Percentiles rank a stretch among this genome's conserved stretches.
Evolutionary conservation across 73 alveolate genomes (phyloP).

Genomic region (Symbiodinium pilosum): DNA sequence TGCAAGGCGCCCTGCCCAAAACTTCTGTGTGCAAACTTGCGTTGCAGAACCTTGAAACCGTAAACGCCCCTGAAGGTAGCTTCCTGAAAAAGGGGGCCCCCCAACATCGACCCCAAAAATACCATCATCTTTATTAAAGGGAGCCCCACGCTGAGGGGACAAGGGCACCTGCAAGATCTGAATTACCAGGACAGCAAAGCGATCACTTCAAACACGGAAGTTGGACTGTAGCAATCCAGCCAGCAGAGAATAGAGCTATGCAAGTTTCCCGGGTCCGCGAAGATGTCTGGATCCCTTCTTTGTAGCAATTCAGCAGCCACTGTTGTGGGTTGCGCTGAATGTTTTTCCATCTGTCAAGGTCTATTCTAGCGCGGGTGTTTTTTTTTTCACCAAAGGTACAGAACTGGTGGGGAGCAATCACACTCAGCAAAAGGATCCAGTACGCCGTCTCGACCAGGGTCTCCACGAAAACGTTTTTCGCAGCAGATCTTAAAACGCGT

Average conservation of each 20-base stretch:
- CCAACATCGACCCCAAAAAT: no score
- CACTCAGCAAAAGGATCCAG: not conserved
- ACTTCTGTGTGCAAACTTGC: no score
- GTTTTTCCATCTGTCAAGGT: not conserved
- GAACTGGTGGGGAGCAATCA: no score
- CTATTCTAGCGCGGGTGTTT: not conserved
- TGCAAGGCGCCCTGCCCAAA: no score
- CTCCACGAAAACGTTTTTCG: not conserved
- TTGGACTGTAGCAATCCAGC: slow-evolving; percentile 6
- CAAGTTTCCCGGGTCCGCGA: not conserved
- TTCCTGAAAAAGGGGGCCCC: no score
- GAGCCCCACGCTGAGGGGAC: no score
- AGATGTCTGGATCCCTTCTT: not conserved
- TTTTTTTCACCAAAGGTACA: no score
- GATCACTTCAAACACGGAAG: not conserved
- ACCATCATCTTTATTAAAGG: no score
- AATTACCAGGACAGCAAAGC: not conserved
- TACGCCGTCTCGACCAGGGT: not conserved
- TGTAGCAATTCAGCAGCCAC: not conserved
- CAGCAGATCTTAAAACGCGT: not conserved
- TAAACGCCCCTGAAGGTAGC: no score
- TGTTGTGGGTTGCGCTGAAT: not conserved
- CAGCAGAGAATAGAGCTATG: not conserved
- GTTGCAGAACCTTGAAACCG: no score
- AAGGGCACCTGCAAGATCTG: not conserved